Percentiles rank a stretch among this genome's conserved stretches.
phyloP scores from a whole-genome alignment of 2,329 filamentous ascomycete species.

The Alternaria triticimaculans region DNA sequence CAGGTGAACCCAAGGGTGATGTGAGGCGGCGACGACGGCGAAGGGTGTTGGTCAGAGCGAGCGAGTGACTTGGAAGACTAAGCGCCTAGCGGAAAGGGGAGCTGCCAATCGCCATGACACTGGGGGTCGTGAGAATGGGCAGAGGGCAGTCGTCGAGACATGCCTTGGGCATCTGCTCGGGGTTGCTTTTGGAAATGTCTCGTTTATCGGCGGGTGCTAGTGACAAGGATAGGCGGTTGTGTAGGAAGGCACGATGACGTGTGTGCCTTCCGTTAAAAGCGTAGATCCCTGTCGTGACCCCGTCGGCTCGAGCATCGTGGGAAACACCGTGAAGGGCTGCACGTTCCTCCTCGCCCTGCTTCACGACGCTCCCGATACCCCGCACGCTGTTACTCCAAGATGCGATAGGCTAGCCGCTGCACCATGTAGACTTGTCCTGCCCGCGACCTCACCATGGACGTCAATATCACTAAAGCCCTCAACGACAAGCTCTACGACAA shows the following conservation, averaged over 20 bases:
- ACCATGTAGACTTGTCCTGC: slow-evolving; percentile 35
- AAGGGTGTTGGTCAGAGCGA: slow-evolving; percentile 16
- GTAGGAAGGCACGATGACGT: slow-evolving; percentile 33
- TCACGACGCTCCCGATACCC: not conserved
- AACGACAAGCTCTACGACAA: slow-evolving; percentile 99
- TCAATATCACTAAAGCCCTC: slow-evolving; percentile 84
- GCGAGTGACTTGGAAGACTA: slow-evolving; percentile 5
- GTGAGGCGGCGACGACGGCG: slow-evolving; percentile 11
- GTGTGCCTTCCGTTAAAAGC: slow-evolving; percentile 9
- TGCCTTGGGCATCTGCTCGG: not conserved
- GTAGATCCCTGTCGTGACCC: slow-evolving; percentile 6
- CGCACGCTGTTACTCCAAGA: not conserved
- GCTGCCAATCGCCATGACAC: slow-evolving; percentile 17
- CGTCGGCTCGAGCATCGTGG: slow-evolving; percentile 2
- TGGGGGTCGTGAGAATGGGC: not conserved
- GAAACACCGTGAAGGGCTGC: slow-evolving; percentile 11
- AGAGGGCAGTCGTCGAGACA: slow-evolving; percentile 1
- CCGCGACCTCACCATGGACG: slow-evolving; percentile 70
- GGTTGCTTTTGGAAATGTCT: slow-evolving; percentile 14
- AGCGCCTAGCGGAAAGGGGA: slow-evolving; percentile 2
- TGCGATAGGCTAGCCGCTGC: slow-evolving; percentile 18
- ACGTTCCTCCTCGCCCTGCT: slow-evolving; percentile 1
- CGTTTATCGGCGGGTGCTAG: slow-evolving; percentile 19
- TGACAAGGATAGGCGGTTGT: slow-evolving; percentile 22
- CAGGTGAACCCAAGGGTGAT: slow-evolving; percentile 19